phyloP scores from a whole-genome alignment of 2,329 filamentous ascomycete genomes.

The Diplodia sapinea region DNA sequence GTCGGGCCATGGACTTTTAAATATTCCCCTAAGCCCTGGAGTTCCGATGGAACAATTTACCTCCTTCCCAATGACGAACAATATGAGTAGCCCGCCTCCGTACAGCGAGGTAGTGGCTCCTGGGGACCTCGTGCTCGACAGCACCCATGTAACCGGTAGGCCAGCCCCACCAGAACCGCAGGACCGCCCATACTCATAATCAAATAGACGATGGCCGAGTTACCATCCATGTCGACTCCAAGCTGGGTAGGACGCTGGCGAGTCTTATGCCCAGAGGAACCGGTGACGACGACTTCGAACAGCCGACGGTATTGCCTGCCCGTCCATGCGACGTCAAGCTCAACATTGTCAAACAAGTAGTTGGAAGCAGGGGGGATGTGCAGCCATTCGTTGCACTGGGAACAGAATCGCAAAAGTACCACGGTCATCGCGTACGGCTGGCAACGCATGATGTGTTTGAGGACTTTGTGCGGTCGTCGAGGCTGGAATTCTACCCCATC shows the following conservation, averaged over 20 bases:
- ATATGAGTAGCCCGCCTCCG: background rate
- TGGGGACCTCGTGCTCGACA: constrained; percentile 4
- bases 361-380: constrained; percentile 60
- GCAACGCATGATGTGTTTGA: constrained; percentile 63
- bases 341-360: constrained; percentile 63
- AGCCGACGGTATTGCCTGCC: background rate
- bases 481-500: constrained; percentile 63
- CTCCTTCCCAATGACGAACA: background rate
- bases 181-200: background rate
- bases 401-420: constrained; percentile 52
- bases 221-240: constrained; percentile 38
- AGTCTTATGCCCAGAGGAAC: constrained; percentile 12
- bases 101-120: constrained; percentile 12
- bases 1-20: background rate
- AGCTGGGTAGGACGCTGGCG: constrained; percentile 25
- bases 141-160: constrained; percentile 3
- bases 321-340: constrained; percentile 37
- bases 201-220: constrained; percentile 36
- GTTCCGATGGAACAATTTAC: background rate
- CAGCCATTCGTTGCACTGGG: constrained; percentile 66
- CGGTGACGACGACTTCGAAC: background rate
- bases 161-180: background rate
- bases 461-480: constrained; percentile 59
- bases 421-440: constrained; percentile 62
- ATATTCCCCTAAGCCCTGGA: background rate